phyloP scores from a whole-genome alignment of 2,329 filamentous ascomycete genomes.

The Ophiostoma sp. region DNA sequence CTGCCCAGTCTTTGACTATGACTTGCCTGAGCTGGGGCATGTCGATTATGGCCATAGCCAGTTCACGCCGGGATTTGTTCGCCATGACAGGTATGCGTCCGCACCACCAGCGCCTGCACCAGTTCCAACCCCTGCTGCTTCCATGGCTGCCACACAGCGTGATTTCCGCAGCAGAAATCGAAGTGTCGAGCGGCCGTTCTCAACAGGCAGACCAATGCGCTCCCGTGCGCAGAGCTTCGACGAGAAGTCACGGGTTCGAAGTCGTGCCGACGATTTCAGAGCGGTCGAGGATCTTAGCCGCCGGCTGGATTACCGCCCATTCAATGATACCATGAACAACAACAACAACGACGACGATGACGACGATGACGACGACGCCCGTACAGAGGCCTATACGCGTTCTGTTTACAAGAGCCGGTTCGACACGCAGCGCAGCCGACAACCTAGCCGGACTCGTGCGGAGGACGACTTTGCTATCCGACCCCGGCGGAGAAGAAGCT shows the following conservation, averaged over 20 bases:
- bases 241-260: constrained; percentile 44
- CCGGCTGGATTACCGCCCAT: constrained; percentile 36
- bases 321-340: constrained; percentile 33
- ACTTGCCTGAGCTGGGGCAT: constrained; percentile 48
- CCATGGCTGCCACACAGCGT: not conserved
- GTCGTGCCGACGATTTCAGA: constrained; percentile 30
- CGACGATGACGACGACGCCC: constrained; percentile 21
- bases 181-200: constrained; percentile 23
- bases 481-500: constrained; percentile 40
- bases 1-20: constrained; percentile 73
- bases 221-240: constrained; percentile 40
- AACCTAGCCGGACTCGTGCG: constrained; percentile 35
- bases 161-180: constrained; percentile 29
- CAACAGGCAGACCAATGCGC: constrained; percentile 25
- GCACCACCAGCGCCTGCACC: constrained; percentile 32
- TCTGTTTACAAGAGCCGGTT: constrained; percentile 7
- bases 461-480: constrained; percentile 18
- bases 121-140: constrained; percentile 18
- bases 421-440: constrained; percentile 35
- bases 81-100: constrained; percentile 34
- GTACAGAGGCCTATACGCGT: constrained; percentile 11
- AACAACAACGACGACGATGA: constrained; percentile 36
- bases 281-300: constrained; percentile 36
- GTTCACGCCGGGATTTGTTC: constrained; percentile 38
- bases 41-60: constrained; percentile 45